Percentiles rank a stretch among this genome's conserved stretches.
phyloP scores from a whole-genome alignment of 176 grass and related monocot species.

The Carex kokanica region DNA sequence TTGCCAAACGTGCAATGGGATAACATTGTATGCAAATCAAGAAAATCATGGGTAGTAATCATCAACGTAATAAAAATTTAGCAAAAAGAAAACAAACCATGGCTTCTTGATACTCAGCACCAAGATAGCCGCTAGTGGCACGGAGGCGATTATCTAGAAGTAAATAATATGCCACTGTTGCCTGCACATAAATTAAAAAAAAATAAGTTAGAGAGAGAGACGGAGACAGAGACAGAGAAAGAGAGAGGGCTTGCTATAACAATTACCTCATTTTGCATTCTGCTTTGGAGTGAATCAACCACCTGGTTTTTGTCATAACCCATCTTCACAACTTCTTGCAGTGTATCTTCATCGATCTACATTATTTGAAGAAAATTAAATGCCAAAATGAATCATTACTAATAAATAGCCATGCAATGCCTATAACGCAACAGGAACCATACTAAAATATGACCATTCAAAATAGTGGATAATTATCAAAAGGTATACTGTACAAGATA shows the following conservation, averaged over 20 bases:
- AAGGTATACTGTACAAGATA: neutral
- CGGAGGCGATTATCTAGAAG: constrained; percentile 68
- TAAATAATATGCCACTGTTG: constrained; percentile 88
- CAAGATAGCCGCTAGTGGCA: constrained; percentile 64
- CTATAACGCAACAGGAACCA: neutral
- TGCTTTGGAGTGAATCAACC: constrained; percentile 67
- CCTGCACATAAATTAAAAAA: constrained; percentile 41
- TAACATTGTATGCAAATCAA: constrained; percentile 1
- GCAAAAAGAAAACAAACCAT: constrained; percentile 38
- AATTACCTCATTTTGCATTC: constrained; percentile 81
- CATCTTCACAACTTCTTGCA: constrained; percentile 69
- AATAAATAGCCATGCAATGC: neutral
- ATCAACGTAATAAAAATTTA: neutral
- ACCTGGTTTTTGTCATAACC: constrained; percentile 63
- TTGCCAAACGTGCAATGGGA: neutral
- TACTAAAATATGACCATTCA: neutral
- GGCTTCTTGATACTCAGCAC: constrained; percentile 70
- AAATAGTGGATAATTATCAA: neutral
- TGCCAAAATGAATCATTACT: neutral
- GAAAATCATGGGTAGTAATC: neutral
- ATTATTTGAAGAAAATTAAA: constrained; percentile 14
- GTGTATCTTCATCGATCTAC: constrained; percentile 68
- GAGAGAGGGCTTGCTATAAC: neutral
- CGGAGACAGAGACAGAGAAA: neutral
- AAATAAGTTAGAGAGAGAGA: neutral